Evolutionary conservation across 805 yeast genomes (phyloP).

Genomic region (Ascoidea tarda): DNA sequence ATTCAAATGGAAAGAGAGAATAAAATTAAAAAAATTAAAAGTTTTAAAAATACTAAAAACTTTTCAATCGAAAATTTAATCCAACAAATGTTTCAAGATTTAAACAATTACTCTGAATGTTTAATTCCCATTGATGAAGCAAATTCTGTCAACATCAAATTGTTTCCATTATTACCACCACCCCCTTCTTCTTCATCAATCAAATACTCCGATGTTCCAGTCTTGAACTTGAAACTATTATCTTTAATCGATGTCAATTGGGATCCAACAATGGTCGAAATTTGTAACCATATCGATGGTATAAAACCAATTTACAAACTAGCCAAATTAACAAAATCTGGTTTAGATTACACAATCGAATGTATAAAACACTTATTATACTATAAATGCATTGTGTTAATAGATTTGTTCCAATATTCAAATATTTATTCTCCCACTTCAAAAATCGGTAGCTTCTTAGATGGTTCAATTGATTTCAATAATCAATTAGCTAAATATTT

Average conservation of each 20-base stretch:
- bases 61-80: slow-evolving; percentile 59
- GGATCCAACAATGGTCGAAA: slow-evolving; percentile 94
- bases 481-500: no score
- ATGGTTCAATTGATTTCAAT: slow-evolving; percentile 23
- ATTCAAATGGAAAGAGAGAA: background rate
- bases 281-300: slow-evolving; percentile 79
- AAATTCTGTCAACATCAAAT: slow-evolving; percentile 81
- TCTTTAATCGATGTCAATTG: slow-evolving; percentile 77
- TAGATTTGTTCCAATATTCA: slow-evolving; percentile 81
- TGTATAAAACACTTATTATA: slow-evolving; percentile 88
- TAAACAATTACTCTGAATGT: slow-evolving; percentile 92
- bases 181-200: slow-evolving; percentile 71
- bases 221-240: slow-evolving; percentile 67
- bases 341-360: slow-evolving; percentile 61
- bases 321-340: slow-evolving; percentile 69
- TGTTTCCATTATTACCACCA: slow-evolving; percentile 58
- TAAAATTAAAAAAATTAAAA: background rate
- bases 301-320: slow-evolving; percentile 70
- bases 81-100: slow-evolving; percentile 85
- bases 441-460: slow-evolving; percentile 51
- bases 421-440: slow-evolving; percentile 87
- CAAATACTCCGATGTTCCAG: slow-evolving; percentile 77
- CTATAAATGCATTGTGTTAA: slow-evolving; percentile 69
- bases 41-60: slow-evolving; percentile 11
- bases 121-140: slow-evolving; percentile 84